Conservation (phyloP, 75 land plant species). For the Cryptomeria japonica region DNA sequence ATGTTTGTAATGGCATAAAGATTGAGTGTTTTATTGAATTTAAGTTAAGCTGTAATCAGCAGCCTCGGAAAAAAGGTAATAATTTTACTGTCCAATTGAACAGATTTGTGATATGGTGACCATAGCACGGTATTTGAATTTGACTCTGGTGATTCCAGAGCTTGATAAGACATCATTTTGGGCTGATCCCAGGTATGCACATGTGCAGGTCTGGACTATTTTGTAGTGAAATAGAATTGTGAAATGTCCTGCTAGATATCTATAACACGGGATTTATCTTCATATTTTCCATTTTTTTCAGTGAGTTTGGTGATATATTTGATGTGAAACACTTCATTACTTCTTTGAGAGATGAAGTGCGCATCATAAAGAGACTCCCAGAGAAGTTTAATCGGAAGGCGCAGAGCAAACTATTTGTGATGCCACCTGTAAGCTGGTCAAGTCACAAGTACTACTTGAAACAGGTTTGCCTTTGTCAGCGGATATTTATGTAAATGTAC, state of each 20-base stretch:
- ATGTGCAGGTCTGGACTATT: background rate
- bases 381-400: slow-evolving; percentile 36
- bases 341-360: slow-evolving; percentile 78
- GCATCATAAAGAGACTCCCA: slow-evolving; percentile 64
- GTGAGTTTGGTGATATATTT: slow-evolving; percentile 87
- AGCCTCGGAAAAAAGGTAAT: background rate
- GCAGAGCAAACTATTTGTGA: slow-evolving; percentile 26
- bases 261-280: background rate
- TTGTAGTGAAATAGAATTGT: background rate
- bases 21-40: background rate
- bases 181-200: slow-evolving; percentile 57
- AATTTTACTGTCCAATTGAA: slow-evolving; percentile 6
- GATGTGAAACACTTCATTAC: slow-evolving; percentile 73
- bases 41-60: background rate
- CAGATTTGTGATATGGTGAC: slow-evolving; percentile 79
- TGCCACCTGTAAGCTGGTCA: slow-evolving; percentile 96
- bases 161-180: slow-evolving; percentile 70
- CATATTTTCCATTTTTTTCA: slow-evolving; percentile 28
- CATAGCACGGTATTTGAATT: slow-evolving; percentile 47
- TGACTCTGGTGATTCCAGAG: slow-evolving; percentile 64
- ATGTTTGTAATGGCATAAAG: background rate
- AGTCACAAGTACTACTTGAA: slow-evolving; percentile 73
- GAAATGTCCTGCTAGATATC: background rate
- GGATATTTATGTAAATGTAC: background rate
- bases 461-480: slow-evolving; percentile 47